These are phyloP conservation scores for Hypoxylon sp. DNA, from an alignment of 2,329 filamentous ascomycete genomes.

Conservation along the genomic window DNA sequence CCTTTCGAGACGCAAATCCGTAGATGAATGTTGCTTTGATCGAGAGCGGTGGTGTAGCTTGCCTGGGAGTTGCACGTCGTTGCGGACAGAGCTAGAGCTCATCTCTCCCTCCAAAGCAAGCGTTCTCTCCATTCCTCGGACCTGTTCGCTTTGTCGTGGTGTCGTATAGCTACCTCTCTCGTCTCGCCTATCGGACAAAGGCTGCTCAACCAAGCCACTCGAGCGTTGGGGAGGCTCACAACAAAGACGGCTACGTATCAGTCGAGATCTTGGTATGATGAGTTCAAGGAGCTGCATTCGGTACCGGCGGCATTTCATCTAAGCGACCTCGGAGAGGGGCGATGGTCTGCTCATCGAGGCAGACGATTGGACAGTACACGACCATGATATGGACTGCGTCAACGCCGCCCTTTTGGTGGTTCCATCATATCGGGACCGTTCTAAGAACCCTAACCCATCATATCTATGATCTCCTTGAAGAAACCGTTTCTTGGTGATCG, in stretches of 20 bases:
- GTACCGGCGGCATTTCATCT: not conserved
- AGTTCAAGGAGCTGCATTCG: not conserved
- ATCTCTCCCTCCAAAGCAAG: not conserved
- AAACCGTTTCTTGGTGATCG: too few species aligned
- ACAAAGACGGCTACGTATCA: not conserved
- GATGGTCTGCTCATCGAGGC: not conserved
- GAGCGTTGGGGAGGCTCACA: not conserved
- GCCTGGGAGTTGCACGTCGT: not conserved
- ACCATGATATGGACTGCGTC: not conserved
- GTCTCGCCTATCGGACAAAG: not conserved
- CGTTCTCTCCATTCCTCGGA: not conserved
- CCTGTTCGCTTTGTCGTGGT: not conserved
- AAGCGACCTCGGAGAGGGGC: too few species aligned
- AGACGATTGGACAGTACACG: not conserved
- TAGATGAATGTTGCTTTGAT: not conserved
- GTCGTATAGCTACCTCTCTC: not conserved
- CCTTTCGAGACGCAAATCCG: not conserved
- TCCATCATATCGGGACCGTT: not conserved
- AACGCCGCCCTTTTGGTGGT: not conserved
- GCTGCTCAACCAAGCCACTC: not conserved
- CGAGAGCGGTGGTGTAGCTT: not conserved
- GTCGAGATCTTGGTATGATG: not conserved
- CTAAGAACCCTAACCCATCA: not conserved
- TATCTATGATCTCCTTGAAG: not conserved
- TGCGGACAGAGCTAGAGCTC: not conserved